A percentile compares a stretch with the other conserved stretches of the same genome.
Conservation (phyloP, 441 rosid genomes). For the Omphalea diandra region DNA sequence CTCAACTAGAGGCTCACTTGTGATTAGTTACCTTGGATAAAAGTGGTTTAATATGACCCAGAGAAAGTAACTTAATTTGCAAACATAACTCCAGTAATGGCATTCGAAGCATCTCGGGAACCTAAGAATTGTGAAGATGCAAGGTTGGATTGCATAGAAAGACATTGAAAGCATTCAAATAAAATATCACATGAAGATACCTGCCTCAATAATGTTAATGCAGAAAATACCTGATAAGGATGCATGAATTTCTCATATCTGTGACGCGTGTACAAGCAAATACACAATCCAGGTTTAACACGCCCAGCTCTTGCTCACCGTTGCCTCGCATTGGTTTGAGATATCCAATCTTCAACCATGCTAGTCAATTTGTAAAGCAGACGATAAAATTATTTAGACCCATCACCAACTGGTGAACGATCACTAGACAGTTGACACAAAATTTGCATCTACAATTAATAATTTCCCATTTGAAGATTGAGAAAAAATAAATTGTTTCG, state of each 20-base stretch:
- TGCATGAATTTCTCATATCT: conserved; percentile 89
- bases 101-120: conserved; percentile 97
- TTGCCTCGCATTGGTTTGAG: conserved; percentile 89
- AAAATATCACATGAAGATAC: conserved; percentile 17
- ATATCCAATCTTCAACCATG: conserved; percentile 99
- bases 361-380: conserved; percentile 76
- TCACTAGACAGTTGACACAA: neutral
- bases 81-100: conserved; percentile 90
- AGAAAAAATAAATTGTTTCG: no score
- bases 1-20: conserved; percentile 10
- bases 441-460: neutral
- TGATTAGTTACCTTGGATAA: conserved; percentile 51
- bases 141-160: conserved; percentile 14
- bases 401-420: neutral
- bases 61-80: conserved; percentile 86
- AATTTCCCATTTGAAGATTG: conserved; percentile 1
- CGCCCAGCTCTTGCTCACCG: conserved; percentile 96
- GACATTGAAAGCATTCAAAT: conserved; percentile 2
- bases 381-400: conserved; percentile 25
- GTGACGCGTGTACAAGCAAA: conserved; percentile 68
- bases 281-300: conserved; percentile 91
- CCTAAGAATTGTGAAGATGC: conserved; percentile 39
- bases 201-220: conserved; percentile 1
- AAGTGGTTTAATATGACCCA: conserved; percentile 82
- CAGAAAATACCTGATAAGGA: conserved; percentile 69